These are phyloP conservation scores for Jasminum sambac DNA, from an alignment of 257 asterid genomes.

Conservation along the genomic window DNA sequence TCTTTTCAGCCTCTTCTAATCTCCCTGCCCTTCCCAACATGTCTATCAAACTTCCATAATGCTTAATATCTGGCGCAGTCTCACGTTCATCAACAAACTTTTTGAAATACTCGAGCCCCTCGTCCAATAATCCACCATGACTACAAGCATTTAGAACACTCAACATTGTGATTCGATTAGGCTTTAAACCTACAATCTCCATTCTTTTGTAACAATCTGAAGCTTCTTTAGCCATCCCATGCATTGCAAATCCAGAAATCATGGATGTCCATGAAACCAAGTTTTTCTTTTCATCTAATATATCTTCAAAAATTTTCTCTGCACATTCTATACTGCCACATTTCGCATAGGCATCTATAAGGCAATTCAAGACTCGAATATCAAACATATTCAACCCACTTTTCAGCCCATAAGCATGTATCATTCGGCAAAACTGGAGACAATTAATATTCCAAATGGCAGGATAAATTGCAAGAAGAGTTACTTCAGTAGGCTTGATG, in stretches of 20 bases:
- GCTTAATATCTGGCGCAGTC: slow-evolving; percentile 56
- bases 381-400: slow-evolving; percentile 46
- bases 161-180: slow-evolving; percentile 60
- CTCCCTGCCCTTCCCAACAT: slow-evolving; percentile 86
- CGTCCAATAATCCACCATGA: slow-evolving; percentile 71
- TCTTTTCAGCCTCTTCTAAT: slow-evolving; percentile 71
- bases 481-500: slow-evolving; percentile 59
- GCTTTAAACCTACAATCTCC: slow-evolving; percentile 44
- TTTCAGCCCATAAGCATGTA: slow-evolving; percentile 64
- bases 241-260: slow-evolving; percentile 68
- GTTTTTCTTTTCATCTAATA: slow-evolving; percentile 41
- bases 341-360: slow-evolving; percentile 68
- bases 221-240: slow-evolving; percentile 78
- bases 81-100: slow-evolving; percentile 51
- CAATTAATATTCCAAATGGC: slow-evolving; percentile 64
- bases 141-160: slow-evolving; percentile 65
- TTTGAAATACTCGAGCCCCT: slow-evolving; percentile 55
- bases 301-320: slow-evolving; percentile 44
- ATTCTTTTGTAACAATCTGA: slow-evolving; percentile 41
- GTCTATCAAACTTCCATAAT: slow-evolving; percentile 64
- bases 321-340: slow-evolving; percentile 60
- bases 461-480: slow-evolving; percentile 65
- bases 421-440: slow-evolving; percentile 45
- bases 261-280: slow-evolving; percentile 77
- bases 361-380: slow-evolving; percentile 62